Evolutionary conservation across 345 rosid genomes (phyloP).

Genomic region (Euphorbia tirucalli): DNA sequence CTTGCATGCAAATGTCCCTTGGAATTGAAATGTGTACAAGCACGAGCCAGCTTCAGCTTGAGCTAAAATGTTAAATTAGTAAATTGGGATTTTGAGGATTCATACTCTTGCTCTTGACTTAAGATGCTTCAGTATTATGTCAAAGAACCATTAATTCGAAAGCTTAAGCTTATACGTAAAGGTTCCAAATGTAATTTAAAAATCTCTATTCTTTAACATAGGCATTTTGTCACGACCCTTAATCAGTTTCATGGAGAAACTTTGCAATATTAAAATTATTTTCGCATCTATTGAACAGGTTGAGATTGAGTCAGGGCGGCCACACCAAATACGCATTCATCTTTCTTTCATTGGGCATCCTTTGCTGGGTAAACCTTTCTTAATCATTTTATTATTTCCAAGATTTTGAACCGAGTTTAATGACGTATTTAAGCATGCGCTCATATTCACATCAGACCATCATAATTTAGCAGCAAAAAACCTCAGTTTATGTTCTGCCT

Average conservation of each 20-base stretch:
- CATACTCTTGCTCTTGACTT: too few relatives aligned
- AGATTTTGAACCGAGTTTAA: neutral
- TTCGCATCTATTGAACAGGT: slow-evolving; percentile 42
- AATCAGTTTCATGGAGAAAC: neutral
- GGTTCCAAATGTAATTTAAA: too few relatives aligned
- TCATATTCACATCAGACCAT: neutral
- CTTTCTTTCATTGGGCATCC: slow-evolving; percentile 87
- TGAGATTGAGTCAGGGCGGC: slow-evolving; percentile 84
- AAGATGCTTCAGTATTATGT: too few relatives aligned
- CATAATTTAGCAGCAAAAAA: slow-evolving; percentile 4
- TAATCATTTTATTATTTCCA: neutral
- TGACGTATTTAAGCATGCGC: neutral
- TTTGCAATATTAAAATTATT: neutral
- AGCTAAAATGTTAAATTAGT: too few relatives aligned
- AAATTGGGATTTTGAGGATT: too few relatives aligned
- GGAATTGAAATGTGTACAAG: too few relatives aligned
- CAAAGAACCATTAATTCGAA: too few relatives aligned
- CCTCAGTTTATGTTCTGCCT: slow-evolving; percentile 5
- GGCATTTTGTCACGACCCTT: neutral
- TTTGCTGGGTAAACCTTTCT: slow-evolving; percentile 55
- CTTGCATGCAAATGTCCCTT: too few relatives aligned
- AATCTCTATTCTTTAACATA: too few relatives aligned
- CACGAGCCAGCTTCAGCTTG: too few relatives aligned
- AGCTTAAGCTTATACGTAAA: too few relatives aligned
- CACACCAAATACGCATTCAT: slow-evolving; percentile 91